Conservation (phyloP, 2,329 filamentous ascomycete genomes). For the Hypoxylon sp. region DNA sequence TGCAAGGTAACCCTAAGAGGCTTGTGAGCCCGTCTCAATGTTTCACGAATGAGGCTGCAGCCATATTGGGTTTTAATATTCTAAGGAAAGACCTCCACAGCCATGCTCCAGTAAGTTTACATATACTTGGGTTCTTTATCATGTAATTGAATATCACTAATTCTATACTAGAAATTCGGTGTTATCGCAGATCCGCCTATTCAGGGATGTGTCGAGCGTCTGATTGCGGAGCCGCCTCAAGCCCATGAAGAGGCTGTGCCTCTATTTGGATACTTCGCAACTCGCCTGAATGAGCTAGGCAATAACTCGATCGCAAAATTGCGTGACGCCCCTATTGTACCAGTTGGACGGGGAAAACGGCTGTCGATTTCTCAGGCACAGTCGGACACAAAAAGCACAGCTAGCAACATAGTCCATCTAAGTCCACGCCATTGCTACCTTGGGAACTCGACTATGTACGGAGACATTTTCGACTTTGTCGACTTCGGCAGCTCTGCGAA, state of each 20-base stretch:
- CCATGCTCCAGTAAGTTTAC: constrained; percentile 72
- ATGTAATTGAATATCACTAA: constrained; percentile 18
- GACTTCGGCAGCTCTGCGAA: constrained; percentile 93
- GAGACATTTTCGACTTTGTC: constrained; percentile 96
- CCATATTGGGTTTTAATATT: constrained; percentile 85
- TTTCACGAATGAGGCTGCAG: constrained; percentile 83
- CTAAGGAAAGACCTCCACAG: constrained; percentile 81
- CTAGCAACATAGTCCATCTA: constrained; percentile 66
- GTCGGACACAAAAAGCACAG: constrained; percentile 57
- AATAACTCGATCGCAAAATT: constrained; percentile 72
- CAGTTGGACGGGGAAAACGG: constrained; percentile 64
- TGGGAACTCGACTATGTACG: constrained; percentile 78
- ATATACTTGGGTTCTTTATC: not conserved
- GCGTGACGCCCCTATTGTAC: constrained; percentile 78
- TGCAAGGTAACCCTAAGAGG: constrained; percentile 75
- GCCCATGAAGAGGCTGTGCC: constrained; percentile 75
- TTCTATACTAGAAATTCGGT: constrained; percentile 76
- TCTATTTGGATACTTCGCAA: constrained; percentile 87
- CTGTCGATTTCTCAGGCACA: constrained; percentile 41
- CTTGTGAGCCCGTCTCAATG: constrained; percentile 82
- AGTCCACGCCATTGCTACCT: constrained; percentile 84
- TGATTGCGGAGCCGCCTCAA: constrained; percentile 80
- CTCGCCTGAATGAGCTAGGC: constrained; percentile 80
- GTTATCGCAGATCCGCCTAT: constrained; percentile 87
- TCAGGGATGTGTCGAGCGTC: constrained; percentile 78